A percentile compares a stretch with the other conserved stretches of the same genome.
These are phyloP conservation scores for Hypsizygus marmoreus DNA, from an alignment of 768 basidiomycete genomes.

Conservation along the genomic window DNA sequence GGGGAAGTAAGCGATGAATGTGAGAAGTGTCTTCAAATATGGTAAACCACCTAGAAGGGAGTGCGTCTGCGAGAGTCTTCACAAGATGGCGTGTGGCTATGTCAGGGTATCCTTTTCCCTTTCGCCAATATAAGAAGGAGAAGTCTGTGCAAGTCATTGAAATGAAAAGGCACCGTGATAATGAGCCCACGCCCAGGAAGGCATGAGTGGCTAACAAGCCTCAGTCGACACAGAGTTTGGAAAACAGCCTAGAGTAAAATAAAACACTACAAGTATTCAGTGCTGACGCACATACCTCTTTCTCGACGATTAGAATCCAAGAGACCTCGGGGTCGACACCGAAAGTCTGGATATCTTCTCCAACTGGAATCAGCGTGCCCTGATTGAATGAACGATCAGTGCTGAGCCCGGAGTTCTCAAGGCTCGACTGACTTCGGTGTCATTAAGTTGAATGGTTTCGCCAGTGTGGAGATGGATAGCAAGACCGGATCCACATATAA, in stretches of 20 bases:
- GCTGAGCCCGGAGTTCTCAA: background rate
- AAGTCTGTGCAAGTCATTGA: background rate
- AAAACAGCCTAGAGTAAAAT: slow-evolving; percentile 80
- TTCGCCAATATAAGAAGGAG: background rate
- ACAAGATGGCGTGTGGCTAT: slow-evolving; percentile 87
- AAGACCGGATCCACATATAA: slow-evolving; percentile 72
- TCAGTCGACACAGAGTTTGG: slow-evolving; percentile 71
- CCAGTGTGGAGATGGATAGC: slow-evolving; percentile 59
- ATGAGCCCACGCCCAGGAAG: slow-evolving; percentile 70
- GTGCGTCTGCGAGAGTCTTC: slow-evolving; percentile 64
- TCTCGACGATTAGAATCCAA: slow-evolving; percentile 92
- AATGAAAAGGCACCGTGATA: slow-evolving; percentile 76
- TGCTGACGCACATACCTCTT: slow-evolving; percentile 62
- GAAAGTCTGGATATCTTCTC: slow-evolving; percentile 70
- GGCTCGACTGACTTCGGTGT: slow-evolving; percentile 53
- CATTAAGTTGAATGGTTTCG: slow-evolving; percentile 48
- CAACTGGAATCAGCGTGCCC: slow-evolving; percentile 77
- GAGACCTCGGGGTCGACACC: slow-evolving; percentile 51
- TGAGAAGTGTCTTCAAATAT: background rate
- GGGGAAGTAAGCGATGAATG: background rate
- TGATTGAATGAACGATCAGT: slow-evolving; percentile 27
- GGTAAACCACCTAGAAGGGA: slow-evolving; percentile 56
- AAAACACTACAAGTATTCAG: background rate
- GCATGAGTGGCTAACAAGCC: slow-evolving; percentile 47
- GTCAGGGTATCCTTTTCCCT: slow-evolving; percentile 99